phyloP scores from a whole-genome alignment of 345 rosid genomes.

The Citrus mangshanensis region DNA sequence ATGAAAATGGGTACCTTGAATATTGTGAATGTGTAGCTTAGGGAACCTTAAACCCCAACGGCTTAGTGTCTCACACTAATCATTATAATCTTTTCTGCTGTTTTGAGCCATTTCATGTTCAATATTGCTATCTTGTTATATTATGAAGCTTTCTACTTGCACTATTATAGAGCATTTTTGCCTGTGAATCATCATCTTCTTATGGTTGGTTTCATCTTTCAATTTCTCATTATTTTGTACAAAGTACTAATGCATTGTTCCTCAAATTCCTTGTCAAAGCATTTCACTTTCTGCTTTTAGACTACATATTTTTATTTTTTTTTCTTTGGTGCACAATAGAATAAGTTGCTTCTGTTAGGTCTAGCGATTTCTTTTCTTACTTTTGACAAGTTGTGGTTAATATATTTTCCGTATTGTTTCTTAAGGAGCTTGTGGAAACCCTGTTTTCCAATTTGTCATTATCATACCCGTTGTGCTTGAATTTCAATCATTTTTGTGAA shows the following conservation, averaged over 20 bases:
- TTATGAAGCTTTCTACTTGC: neutral
- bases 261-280: neutral
- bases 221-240: neutral
- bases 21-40: neutral
- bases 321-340: neutral
- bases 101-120: neutral
- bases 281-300: neutral
- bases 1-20: neutral
- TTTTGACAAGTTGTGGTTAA: neutral
- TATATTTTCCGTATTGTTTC: neutral
- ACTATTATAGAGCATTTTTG: neutral
- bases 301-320: neutral
- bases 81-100: neutral
- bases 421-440: neutral
- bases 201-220: neutral
- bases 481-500: neutral
- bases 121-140: neutral
- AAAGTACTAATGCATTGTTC: neutral
- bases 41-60: neutral
- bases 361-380: neutral
- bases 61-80: neutral
- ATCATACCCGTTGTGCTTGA: too few relatives aligned
- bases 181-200: neutral
- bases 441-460: neutral
- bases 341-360: neutral